These are phyloP conservation scores for Apodospora peruviana DNA, from an alignment of 495 filamentous ascomycete genomes.

Conservation along the genomic window DNA sequence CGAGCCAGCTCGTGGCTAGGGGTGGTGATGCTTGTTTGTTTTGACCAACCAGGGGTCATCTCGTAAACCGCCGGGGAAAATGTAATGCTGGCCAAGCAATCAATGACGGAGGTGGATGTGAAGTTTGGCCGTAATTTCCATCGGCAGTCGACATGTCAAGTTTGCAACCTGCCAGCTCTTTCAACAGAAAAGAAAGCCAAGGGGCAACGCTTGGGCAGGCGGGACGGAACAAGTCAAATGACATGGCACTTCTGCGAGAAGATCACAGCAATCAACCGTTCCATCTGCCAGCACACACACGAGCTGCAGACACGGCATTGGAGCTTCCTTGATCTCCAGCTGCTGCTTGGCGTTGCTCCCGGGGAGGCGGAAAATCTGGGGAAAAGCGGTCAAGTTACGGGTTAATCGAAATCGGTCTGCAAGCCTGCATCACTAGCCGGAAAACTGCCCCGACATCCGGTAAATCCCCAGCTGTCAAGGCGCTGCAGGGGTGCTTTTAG, in stretches of 20 bases:
- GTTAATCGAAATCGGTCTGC: background rate
- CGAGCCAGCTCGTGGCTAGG: no score
- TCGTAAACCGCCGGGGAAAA: no score
- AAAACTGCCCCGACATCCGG: slow-evolving; percentile 22
- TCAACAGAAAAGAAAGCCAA: background rate
- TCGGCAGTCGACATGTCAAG: no score
- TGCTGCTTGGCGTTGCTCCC: slow-evolving; percentile 18
- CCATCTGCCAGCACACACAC: no score
- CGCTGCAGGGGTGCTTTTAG: no score
- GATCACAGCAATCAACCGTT: slow-evolving; percentile 5
- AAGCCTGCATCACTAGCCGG: slow-evolving; percentile 20
- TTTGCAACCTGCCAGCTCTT: background rate
- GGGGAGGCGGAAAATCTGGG: slow-evolving; percentile 29
- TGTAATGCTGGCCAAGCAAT: no score
- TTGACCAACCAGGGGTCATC: no score
- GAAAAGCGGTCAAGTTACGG: slow-evolving; percentile 9
- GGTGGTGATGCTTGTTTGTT: no score
- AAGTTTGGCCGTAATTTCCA: no score
- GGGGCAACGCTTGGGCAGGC: background rate
- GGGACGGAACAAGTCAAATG: slow-evolving; percentile 22
- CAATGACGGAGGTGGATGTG: no score
- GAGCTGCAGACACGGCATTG: slow-evolving; percentile 14
- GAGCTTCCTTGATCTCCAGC: background rate
- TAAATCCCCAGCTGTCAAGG: background rate
- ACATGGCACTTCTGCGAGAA: slow-evolving; percentile 15